phyloP scores from a whole-genome alignment of 179 eudicot genomes.

The Sideroxylon spinosum region DNA sequence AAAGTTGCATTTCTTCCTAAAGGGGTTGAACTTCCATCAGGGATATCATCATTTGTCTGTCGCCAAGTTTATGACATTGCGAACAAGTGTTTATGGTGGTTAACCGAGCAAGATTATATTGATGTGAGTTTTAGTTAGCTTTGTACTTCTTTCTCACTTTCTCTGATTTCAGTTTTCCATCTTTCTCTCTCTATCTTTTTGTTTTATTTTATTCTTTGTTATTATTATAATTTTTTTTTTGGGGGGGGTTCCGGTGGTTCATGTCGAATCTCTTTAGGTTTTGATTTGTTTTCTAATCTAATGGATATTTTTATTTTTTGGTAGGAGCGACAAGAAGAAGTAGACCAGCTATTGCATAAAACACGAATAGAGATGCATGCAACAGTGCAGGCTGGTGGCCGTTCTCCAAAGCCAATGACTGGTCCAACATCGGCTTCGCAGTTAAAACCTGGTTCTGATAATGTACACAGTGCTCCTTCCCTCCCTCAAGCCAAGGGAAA shows the following conservation, averaged over 20 bases:
- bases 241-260: no score
- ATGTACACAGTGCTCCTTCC: slow-evolving; percentile 41
- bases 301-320: neutral
- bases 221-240: no score
- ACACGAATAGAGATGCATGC: slow-evolving; percentile 61
- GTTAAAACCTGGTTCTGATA: slow-evolving; percentile 59
- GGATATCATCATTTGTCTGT: slow-evolving; percentile 72
- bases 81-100: slow-evolving; percentile 71
- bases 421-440: slow-evolving; percentile 50
- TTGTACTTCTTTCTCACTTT: neutral
- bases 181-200: neutral
- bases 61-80: slow-evolving; percentile 66
- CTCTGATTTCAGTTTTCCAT: neutral
- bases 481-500: slow-evolving; percentile 58
- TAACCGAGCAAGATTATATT: slow-evolving; percentile 60
- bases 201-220: neutral
- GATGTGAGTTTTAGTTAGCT: slow-evolving; percentile 42
- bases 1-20: slow-evolving; percentile 87
- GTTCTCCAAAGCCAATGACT: slow-evolving; percentile 64
- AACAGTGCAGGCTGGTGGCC: slow-evolving; percentile 56
- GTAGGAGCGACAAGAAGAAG: slow-evolving; percentile 76
- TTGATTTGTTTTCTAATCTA: no score
- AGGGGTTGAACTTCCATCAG: slow-evolving; percentile 76
- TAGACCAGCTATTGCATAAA: slow-evolving; percentile 55
- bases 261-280: no score